phyloP scores from a whole-genome alignment of 768 basidiomycete genomes.

The Cyclocybe aegerita region DNA sequence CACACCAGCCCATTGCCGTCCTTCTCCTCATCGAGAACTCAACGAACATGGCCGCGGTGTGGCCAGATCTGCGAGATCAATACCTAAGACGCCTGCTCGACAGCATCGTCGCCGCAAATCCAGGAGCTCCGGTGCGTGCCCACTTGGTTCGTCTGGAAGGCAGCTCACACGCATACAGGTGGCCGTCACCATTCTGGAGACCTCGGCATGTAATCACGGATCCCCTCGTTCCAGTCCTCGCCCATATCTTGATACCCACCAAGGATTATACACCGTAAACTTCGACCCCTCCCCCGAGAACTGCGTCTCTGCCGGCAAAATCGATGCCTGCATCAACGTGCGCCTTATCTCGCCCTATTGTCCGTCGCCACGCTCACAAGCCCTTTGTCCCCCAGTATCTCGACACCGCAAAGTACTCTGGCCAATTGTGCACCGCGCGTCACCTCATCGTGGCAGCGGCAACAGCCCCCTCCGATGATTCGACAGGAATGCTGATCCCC shows the following conservation, averaged over 20 bases:
- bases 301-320: constrained; percentile 40
- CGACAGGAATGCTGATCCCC: constrained; percentile 18
- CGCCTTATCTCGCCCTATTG: constrained; percentile 10
- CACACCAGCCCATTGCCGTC: constrained; percentile 35
- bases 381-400: constrained; percentile 26
- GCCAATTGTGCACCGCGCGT: constrained; percentile 30
- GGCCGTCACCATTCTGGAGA: constrained; percentile 45
- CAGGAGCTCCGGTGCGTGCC: constrained; percentile 38
- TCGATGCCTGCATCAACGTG: constrained; percentile 48
- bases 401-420: constrained; percentile 28
- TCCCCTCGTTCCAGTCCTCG: constrained; percentile 28
- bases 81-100: constrained; percentile 44
- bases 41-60: constrained; percentile 37
- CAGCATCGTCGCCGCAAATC: constrained; percentile 37
- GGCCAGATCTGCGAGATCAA: constrained; percentile 49
- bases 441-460: constrained; percentile 59
- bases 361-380: not conserved
- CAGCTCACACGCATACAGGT: constrained; percentile 24
- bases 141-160: not conserved
- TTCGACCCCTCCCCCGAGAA: constrained; percentile 45
- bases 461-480: constrained; percentile 38
- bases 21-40: constrained; percentile 61
- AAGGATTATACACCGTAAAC: constrained; percentile 36
- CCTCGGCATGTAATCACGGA: constrained; percentile 34
- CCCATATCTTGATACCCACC: constrained; percentile 39